A percentile compares a stretch with the other conserved stretches of the same genome.
Evolutionary conservation across 257 asterid species (phyloP).

Genomic region (Prunella vulgaris): DNA sequence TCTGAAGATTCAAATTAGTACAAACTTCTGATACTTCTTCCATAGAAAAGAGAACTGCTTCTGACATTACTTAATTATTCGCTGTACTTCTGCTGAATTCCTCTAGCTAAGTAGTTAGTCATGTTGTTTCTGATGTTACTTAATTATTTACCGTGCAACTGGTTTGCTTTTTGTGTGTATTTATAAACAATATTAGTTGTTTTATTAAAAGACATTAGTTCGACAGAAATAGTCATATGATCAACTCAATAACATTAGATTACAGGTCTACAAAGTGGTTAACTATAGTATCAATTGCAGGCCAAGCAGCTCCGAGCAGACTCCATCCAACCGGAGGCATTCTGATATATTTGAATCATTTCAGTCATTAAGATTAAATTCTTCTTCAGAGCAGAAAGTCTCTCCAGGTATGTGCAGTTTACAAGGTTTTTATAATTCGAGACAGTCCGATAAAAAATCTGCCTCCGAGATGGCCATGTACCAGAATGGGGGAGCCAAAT

Average conservation of each 20-base stretch:
- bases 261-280: neutral
- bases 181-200: no score
- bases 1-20: neutral
- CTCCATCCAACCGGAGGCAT: slow-evolving; percentile 39
- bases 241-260: neutral
- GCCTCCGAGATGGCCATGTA: slow-evolving; percentile 42
- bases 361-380: slow-evolving; percentile 58
- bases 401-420: slow-evolving; percentile 71
- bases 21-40: neutral
- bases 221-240: no score
- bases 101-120: neutral
- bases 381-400: slow-evolving; percentile 48
- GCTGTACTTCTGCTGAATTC: neutral
- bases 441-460: slow-evolving; percentile 32
- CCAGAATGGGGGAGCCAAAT: slow-evolving; percentile 44
- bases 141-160: no score
- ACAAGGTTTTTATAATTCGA: slow-evolving; percentile 69
- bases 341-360: slow-evolving; percentile 78
- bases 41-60: neutral
- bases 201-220: no score
- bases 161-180: no score
- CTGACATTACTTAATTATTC: neutral
- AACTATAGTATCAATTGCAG: slow-evolving; percentile 35
- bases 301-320: slow-evolving; percentile 51
- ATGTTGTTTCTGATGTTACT: slow-evolving; percentile 2